Percentiles rank a stretch among this genome's conserved stretches.
Conservation (phyloP, 1,284 basidiomycete genomes). For the Cystobasidium pallidum region DNA sequence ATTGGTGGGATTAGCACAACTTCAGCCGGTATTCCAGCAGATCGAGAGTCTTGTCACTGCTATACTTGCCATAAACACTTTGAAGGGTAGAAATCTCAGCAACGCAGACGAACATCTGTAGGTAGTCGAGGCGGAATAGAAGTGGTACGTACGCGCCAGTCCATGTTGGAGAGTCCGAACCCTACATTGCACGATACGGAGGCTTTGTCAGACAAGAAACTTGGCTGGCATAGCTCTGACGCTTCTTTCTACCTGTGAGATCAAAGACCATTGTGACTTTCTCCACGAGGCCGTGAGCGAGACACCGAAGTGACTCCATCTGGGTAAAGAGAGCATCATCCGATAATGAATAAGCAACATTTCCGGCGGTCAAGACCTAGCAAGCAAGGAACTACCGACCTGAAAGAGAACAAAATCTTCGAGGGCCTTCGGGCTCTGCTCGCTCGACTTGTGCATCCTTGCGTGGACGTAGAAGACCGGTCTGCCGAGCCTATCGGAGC, state of each 20-base stretch:
- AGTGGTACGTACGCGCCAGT: conserved; percentile 20
- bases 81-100: background rate
- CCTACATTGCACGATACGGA: conserved; percentile 20
- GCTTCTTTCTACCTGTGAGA: conserved; percentile 53
- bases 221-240: background rate
- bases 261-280: conserved; percentile 56
- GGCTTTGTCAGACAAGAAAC: background rate
- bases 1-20: background rate
- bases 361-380: too few relatives aligned
- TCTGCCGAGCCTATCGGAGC: conserved; percentile 55
- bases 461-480: conserved; percentile 54
- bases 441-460: conserved; percentile 48
- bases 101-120: background rate
- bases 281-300: conserved; percentile 56
- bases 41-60: background rate
- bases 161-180: conserved; percentile 46
- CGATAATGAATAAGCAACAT: too few relatives aligned
- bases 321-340: conserved; percentile 37
- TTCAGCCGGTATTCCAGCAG: too few relatives aligned
- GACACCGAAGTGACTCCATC: conserved; percentile 56
- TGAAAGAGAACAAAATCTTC: conserved; percentile 54
- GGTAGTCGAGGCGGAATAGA: background rate
- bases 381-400: background rate
- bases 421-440: conserved; percentile 55
- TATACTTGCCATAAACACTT: conserved; percentile 10